Percentiles rank a stretch among this genome's conserved stretches.
These are phyloP conservation scores for Fusarium beomiforme DNA, from an alignment of 2,329 filamentous ascomycete genomes.

Conservation along the genomic window DNA sequence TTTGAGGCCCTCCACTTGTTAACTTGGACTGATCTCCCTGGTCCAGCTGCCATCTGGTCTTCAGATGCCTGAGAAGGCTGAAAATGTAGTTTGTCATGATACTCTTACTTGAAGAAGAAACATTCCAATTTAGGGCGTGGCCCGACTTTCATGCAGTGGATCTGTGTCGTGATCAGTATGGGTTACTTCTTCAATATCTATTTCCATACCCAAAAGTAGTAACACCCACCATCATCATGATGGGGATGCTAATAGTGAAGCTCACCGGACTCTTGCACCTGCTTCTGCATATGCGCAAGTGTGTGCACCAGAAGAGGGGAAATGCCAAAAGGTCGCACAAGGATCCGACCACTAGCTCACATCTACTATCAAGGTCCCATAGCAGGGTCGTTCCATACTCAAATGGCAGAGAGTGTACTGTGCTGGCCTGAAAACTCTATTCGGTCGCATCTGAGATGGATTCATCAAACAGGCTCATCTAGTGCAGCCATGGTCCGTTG, in stretches of 20 bases:
- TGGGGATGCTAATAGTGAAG: slow-evolving; percentile 25
- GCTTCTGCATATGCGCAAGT: slow-evolving; percentile 38
- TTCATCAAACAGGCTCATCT: slow-evolving; percentile 41
- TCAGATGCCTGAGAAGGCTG: slow-evolving; percentile 16
- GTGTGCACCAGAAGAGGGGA: slow-evolving; percentile 38
- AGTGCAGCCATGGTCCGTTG: slow-evolving; percentile 35
- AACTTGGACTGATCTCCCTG: slow-evolving; percentile 12
- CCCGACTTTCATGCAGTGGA: slow-evolving; percentile 21
- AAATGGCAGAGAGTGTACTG: slow-evolving; percentile 33
- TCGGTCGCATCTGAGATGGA: slow-evolving; percentile 38
- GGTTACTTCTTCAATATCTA: slow-evolving; percentile 18
- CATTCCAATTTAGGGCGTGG: background rate
- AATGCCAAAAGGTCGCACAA: slow-evolving; percentile 33
- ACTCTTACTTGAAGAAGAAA: background rate
- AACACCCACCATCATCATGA: slow-evolving; percentile 21
- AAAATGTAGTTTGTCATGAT: background rate
- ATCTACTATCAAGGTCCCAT: slow-evolving; percentile 34
- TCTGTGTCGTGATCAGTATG: slow-evolving; percentile 24
- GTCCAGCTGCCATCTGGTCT: slow-evolving; percentile 13
- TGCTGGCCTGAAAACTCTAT: slow-evolving; percentile 34
- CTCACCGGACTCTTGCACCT: slow-evolving; percentile 35
- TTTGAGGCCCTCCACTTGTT: slow-evolving; percentile 38
- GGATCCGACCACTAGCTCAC: slow-evolving; percentile 30
- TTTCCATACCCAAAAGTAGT: slow-evolving; percentile 30
- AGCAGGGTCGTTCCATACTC: slow-evolving; percentile 38